These are phyloP conservation scores for Akanthomyces uredinophilus DNA, from an alignment of 2,329 filamentous ascomycete genomes.

Conservation along the genomic window DNA sequence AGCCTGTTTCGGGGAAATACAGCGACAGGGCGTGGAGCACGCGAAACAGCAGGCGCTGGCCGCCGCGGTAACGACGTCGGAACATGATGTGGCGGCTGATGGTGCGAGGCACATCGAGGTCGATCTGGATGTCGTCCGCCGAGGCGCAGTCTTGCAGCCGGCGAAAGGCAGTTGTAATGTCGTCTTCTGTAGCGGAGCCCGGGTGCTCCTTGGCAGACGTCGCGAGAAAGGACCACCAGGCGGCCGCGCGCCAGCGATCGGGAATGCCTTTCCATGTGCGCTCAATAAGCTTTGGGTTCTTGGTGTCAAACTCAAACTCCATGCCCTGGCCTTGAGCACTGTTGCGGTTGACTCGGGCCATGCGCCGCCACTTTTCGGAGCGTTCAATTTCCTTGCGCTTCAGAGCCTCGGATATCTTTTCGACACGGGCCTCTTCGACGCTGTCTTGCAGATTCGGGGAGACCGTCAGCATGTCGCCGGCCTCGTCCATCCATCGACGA, in stretches of 20 bases:
- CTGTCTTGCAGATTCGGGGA: constrained; percentile 53
- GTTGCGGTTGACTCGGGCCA: constrained; percentile 54
- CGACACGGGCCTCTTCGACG: constrained; percentile 49
- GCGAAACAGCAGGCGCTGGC: constrained; percentile 85
- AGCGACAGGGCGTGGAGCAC: constrained; percentile 88
- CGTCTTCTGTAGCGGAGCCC: constrained; percentile 58
- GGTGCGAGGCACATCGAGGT: constrained; percentile 91
- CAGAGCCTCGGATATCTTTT: constrained; percentile 47
- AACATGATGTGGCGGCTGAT: constrained; percentile 98
- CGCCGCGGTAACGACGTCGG: constrained; percentile 81
- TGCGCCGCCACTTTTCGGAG: constrained; percentile 62
- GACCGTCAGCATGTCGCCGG: constrained; percentile 61
- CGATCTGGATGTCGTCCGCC: constrained; percentile 92
- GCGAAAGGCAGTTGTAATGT: constrained; percentile 68
- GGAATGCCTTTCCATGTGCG: constrained; percentile 98
- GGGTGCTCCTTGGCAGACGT: constrained; percentile 64
- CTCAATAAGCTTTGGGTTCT: constrained; percentile 78
- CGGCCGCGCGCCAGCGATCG: constrained; percentile 86
- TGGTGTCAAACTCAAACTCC: constrained; percentile 73
- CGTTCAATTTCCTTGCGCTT: constrained; percentile 60
- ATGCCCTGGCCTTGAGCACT: constrained; percentile 52
- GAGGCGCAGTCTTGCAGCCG: constrained; percentile 68
- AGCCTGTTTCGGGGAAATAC: constrained; percentile 86
- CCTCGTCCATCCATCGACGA: constrained; percentile 57
- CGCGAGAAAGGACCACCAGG: constrained; percentile 90